Conservation (phyloP, 192 early-diverging fungal genomes). For the Kappamyces sp. region DNA sequence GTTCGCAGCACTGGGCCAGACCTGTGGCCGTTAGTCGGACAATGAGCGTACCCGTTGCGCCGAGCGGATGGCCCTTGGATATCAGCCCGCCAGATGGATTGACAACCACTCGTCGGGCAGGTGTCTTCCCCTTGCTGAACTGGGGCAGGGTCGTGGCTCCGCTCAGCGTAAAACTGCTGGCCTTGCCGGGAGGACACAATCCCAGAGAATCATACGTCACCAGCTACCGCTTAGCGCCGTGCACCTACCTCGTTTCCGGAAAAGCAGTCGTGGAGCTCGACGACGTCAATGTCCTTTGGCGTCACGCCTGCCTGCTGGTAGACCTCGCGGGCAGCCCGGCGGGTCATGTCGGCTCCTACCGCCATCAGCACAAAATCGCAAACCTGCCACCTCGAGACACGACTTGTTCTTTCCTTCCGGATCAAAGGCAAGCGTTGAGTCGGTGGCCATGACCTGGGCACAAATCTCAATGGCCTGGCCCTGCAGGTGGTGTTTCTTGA, state of each 20-base stretch:
- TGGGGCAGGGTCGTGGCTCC: conserved; percentile 24
- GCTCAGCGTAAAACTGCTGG: conserved; percentile 30
- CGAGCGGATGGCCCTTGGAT: conserved; percentile 71
- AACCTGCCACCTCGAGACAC: conserved; percentile 28
- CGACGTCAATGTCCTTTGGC: conserved; percentile 55
- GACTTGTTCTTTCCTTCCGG: conserved; percentile 22
- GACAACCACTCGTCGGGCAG: conserved; percentile 32
- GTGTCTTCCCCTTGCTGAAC: conserved; percentile 21
- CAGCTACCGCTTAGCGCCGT: conserved; percentile 29
- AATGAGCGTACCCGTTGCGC: conserved; percentile 48
- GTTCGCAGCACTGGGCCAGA: conserved; percentile 64
- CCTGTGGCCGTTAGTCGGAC: too few relatives aligned
- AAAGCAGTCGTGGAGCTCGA: conserved; percentile 75
- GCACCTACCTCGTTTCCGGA: conserved; percentile 63
- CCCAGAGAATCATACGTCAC: conserved; percentile 71
- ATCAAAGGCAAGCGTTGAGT: conserved; percentile 46
- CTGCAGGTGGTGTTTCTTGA: conserved; percentile 48
- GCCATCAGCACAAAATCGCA: too few relatives aligned
- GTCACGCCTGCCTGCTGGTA: conserved; percentile 54
- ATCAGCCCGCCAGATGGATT: conserved; percentile 71
- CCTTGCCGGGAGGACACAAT: conserved; percentile 58
- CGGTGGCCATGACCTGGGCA: conserved; percentile 66
- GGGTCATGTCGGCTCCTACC: conserved; percentile 69
- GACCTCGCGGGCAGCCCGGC: conserved; percentile 50
- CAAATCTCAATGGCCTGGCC: conserved; percentile 63